Percentiles rank a stretch among this genome's conserved stretches.
Conservation (phyloP, 2,329 filamentous ascomycete genomes). For the Apiospora phragmitis region DNA sequence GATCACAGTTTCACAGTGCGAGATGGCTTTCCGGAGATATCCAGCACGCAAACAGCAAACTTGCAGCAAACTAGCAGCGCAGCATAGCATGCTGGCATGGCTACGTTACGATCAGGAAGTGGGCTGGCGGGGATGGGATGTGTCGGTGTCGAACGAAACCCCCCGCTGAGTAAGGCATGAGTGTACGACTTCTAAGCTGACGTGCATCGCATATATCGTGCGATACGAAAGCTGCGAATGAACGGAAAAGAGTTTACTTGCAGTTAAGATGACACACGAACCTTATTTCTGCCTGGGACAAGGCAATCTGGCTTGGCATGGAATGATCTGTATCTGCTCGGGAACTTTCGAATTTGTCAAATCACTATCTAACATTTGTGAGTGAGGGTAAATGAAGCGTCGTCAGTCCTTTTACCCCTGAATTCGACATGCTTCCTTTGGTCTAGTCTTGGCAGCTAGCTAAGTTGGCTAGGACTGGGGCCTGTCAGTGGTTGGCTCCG, state of each 20-base stretch:
- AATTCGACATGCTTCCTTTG: background rate
- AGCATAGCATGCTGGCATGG: background rate
- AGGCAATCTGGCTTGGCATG: background rate
- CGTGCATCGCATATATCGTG: background rate
- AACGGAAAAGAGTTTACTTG: background rate
- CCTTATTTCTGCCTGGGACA: background rate
- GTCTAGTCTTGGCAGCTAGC: background rate
- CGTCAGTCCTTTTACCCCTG: constrained; percentile 4
- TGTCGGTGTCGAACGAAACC: background rate
- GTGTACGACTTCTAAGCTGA: background rate
- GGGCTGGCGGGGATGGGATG: background rate
- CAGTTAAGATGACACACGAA: background rate
- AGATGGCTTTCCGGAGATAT: background rate
- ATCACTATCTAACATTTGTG: background rate
- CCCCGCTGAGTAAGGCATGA: background rate
- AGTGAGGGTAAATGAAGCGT: background rate
- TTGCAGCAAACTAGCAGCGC: background rate
- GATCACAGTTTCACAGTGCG: background rate
- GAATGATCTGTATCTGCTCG: background rate
- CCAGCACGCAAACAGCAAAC: background rate
- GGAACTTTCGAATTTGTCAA: background rate
- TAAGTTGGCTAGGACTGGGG: background rate
- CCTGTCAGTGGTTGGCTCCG: background rate
- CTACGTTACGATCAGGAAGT: background rate
- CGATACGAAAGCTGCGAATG: background rate